These are phyloP conservation scores for Rhamnella rubrinervis DNA, from an alignment of 331 rosid species.

Conservation along the genomic window DNA sequence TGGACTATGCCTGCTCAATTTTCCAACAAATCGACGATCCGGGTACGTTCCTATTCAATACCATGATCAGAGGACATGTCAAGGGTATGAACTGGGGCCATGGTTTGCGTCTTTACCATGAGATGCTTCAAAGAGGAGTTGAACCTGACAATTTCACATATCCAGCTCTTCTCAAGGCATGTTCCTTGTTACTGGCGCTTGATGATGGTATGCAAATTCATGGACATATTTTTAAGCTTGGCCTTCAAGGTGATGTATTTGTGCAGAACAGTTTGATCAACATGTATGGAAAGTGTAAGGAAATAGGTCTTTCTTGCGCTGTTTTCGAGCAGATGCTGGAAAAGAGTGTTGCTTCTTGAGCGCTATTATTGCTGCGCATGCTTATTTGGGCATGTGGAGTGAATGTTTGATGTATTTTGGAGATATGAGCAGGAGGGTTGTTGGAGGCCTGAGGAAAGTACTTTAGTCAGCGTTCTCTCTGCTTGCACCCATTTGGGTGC, in stretches of 20 bases:
- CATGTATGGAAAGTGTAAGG: conserved; percentile 69
- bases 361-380: conserved; percentile 74
- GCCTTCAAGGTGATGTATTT: conserved; percentile 59
- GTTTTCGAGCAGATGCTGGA: conserved; percentile 53
- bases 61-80: conserved; percentile 70
- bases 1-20: conserved; percentile 88
- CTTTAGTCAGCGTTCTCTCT: conserved; percentile 61
- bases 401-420: conserved; percentile 65
- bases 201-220: conserved; percentile 66
- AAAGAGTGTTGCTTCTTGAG: conserved; percentile 82
- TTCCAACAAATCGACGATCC: conserved; percentile 69
- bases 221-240: conserved; percentile 61
- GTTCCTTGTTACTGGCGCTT: conserved; percentile 44
- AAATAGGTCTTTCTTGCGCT: conserved; percentile 36
- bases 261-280: conserved; percentile 78
- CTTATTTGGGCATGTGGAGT: conserved; percentile 58
- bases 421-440: conserved; percentile 55
- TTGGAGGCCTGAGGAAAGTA: conserved; percentile 79
- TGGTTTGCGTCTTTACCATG: conserved; percentile 49
- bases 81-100: conserved; percentile 44
- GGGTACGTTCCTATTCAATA: conserved; percentile 59
- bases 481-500: conserved; percentile 87
- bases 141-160: conserved; percentile 69
- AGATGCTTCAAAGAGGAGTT: conserved; percentile 62
- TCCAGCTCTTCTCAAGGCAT: conserved; percentile 73